A percentile compares a stretch with the other conserved stretches of the same genome.
Evolutionary conservation across 2,329 filamentous ascomycete genomes (phyloP).

Genomic region (Colletotrichum higginsianum): DNA sequence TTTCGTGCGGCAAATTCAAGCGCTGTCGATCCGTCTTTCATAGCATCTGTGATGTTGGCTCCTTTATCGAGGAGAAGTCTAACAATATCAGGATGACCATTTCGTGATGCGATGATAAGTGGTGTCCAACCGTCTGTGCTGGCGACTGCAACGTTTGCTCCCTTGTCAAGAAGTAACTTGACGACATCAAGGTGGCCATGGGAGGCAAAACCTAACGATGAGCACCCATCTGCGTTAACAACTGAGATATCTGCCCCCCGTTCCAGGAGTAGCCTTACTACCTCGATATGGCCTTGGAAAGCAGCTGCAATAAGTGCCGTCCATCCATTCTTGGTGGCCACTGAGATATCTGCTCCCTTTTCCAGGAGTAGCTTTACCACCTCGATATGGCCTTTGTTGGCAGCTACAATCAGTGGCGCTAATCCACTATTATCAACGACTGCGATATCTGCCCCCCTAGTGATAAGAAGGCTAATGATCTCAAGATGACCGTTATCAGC

Average conservation of each 20-base stretch:
- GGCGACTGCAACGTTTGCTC: neutral
- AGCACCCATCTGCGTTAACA: neutral
- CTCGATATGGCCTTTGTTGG: neutral
- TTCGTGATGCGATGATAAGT: slow-evolving; percentile 30
- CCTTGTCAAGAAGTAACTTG: neutral
- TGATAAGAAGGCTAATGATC: too few species aligned
- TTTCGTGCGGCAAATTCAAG: too few species aligned
- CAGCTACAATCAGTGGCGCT: neutral
- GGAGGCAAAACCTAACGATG: neutral
- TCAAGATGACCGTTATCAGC: too few species aligned
- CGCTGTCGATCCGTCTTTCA: too few species aligned
- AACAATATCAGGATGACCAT: slow-evolving; percentile 23
- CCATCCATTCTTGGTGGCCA: too few species aligned
- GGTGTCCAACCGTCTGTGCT: neutral
- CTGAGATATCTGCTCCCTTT: slow-evolving; percentile 18
- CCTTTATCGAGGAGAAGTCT: slow-evolving; percentile 21
- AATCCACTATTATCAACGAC: neutral
- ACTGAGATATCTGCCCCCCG: neutral
- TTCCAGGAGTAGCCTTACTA: neutral
- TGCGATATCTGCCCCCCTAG: neutral
- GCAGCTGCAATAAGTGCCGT: slow-evolving; percentile 14
- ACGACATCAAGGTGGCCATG: neutral
- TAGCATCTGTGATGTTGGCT: neutral
- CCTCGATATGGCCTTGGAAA: neutral
- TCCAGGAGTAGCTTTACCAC: slow-evolving; percentile 32